Conservation (phyloP, 2,329 filamentous ascomycete genomes). For the Aphanocladium album region DNA sequence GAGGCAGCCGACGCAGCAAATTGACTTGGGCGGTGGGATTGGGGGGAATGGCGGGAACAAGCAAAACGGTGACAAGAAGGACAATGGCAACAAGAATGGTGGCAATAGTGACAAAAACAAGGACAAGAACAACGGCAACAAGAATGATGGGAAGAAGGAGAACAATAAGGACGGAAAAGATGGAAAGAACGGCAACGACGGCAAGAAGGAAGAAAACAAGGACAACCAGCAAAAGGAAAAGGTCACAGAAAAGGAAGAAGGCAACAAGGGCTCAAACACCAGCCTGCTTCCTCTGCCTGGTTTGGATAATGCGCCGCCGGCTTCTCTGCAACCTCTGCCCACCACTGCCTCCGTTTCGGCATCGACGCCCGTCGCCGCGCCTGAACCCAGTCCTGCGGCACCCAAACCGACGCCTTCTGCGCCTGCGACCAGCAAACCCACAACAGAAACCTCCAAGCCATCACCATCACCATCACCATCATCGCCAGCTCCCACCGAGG, state of each 20-base stretch:
- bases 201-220: conserved; percentile 1
- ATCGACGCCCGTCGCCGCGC: not conserved
- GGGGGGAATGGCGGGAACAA: not conserved
- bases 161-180: not conserved
- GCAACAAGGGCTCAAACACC: not conserved
- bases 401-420: not conserved
- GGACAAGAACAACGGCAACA: not conserved
- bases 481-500: not conserved
- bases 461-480: not conserved
- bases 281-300: conserved; percentile 6
- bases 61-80: not conserved
- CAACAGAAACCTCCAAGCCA: not conserved
- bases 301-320: not conserved
- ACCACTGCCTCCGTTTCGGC: not conserved
- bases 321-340: conserved; percentile 10
- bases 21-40: not conserved
- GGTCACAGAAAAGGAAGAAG: not conserved
- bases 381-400: not conserved
- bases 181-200: not conserved
- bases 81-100: not conserved
- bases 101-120: not conserved
- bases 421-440: not conserved
- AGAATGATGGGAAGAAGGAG: conserved; percentile 3
- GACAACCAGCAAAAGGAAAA: not conserved
- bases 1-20: conserved; percentile 1